Evolutionary conservation across 768 basidiomycete species (phyloP), one percentile per base, ranked within the genome.

Genomic region (Hericium coralloides): DNA sequence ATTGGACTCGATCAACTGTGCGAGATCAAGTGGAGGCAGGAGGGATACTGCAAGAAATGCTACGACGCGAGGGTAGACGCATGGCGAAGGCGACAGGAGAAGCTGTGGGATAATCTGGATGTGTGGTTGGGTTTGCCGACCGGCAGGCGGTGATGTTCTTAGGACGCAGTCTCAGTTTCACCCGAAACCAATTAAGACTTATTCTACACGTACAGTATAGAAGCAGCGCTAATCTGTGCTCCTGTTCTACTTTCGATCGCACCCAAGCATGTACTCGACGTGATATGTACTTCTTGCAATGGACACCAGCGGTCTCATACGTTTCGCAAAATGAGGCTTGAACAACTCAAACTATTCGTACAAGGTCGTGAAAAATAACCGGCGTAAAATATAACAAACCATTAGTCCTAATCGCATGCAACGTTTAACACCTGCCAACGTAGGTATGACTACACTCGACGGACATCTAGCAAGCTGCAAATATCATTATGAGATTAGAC

Each of bases 21-120:
- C 18, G 65, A 67, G 0, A 62, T 70, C 59, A 57, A 65, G 15
- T 68, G 65, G 67, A 59, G 52, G 50, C 63, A 60, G 5, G 63
- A 66, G 31, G 73, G 70, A 8, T 74, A 66, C 55, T 76, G 76
- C 57, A 58, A 60, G 18, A 67, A 59, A 36, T 76, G 76, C 59
- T 67, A 70, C 25, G 51, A 56, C 38, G 60, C 57, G 52, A 59
- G 70, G 54, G 58, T 60, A 52, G 63, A 67, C 2, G 57, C 55
- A 25, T 76, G 74, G 73, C 22, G 26, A 23, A 63, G 58, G 37
- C 59, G 64, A 48, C 51, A 49, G 57, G 41, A 47, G 55, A 58
- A 49, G 52, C 18, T 60, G 6, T 60, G 61, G 57, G 50, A 45
- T 15, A 20, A 61, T 15, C 18, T 62, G 39, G 59, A 58, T 26